phyloP scores from a whole-genome alignment of 495 filamentous ascomycete genomes.

The Penicillium psychrofluorescens region DNA sequence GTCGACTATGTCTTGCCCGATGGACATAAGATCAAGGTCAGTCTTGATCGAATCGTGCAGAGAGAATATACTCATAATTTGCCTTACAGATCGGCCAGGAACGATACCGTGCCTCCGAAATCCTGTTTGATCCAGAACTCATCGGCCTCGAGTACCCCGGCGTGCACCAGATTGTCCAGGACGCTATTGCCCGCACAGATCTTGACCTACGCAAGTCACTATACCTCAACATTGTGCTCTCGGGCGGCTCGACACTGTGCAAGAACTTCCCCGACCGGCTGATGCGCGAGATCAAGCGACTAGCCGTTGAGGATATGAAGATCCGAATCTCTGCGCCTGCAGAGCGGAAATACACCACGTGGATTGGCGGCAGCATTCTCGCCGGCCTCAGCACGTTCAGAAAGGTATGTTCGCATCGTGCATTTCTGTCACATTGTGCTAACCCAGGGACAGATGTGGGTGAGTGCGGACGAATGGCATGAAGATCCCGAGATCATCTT shows the following conservation, averaged over 20 bases:
- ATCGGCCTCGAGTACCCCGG: slow-evolving; percentile 97
- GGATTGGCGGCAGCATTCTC: slow-evolving; percentile 97
- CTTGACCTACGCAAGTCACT: slow-evolving; percentile 90
- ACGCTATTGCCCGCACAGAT: slow-evolving; percentile 94
- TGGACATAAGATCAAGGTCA: slow-evolving; percentile 83
- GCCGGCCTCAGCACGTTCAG: slow-evolving; percentile 96
- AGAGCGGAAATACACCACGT: slow-evolving; percentile 95
- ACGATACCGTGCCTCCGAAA: slow-evolving; percentile 92
- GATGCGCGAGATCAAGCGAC: slow-evolving; percentile 80
- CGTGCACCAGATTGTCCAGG: slow-evolving; percentile 94
- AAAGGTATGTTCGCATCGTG: slow-evolving; percentile 61
- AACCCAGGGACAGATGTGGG: slow-evolving; percentile 77
- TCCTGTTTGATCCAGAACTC: slow-evolving; percentile 94
- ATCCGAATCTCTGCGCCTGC: slow-evolving; percentile 98
- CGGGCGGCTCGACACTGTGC: slow-evolving; percentile 85
- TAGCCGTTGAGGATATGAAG: slow-evolving; percentile 97
- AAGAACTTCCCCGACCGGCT: slow-evolving; percentile 94
- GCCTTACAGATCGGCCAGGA: slow-evolving; percentile 67
- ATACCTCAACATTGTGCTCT: slow-evolving; percentile 94
- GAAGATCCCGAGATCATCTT: slow-evolving; percentile 99
- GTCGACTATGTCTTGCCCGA: slow-evolving; percentile 88
- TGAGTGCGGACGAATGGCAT: slow-evolving; percentile 97
- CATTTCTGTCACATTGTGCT: slow-evolving; percentile 4
- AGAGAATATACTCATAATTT: neutral
- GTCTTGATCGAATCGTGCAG: slow-evolving; percentile 5